Evolutionary conservation across 768 basidiomycete genomes (phyloP).

Genomic region (Hydnum rufescens): DNA sequence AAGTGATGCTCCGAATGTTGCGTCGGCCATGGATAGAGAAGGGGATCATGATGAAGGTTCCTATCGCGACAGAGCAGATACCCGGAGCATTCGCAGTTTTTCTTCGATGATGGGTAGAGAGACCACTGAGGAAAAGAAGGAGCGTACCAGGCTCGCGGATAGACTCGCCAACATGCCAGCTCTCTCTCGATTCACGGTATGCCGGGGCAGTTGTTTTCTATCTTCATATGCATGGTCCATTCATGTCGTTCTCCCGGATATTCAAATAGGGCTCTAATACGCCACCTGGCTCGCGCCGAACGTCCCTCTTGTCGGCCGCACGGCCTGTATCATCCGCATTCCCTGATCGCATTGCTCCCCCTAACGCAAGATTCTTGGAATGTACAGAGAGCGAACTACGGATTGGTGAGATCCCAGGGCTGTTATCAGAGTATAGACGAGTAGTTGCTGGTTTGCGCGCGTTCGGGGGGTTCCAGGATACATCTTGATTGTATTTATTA

Average conservation of each 20-base stretch:
- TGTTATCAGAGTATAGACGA: constrained; percentile 65
- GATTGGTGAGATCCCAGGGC: constrained; percentile 58
- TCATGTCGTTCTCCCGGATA: neutral
- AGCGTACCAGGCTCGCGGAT: constrained; percentile 60
- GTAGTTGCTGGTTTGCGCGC: constrained; percentile 48
- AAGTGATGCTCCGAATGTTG: constrained; percentile 9
- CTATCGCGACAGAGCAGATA: constrained; percentile 25
- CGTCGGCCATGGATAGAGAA: constrained; percentile 5
- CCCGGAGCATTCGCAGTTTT: constrained; percentile 68
- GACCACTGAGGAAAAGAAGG: constrained; percentile 15
- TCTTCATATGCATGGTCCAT: neutral
- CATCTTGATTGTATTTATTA: neutral
- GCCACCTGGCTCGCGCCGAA: constrained; percentile 22
- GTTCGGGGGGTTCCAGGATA: constrained; percentile 31
- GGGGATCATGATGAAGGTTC: constrained; percentile 22
- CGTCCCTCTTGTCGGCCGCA: constrained; percentile 6
- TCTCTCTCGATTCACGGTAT: constrained; percentile 19
- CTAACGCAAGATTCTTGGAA: constrained; percentile 49
- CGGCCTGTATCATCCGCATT: constrained; percentile 16
- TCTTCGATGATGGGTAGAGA: constrained; percentile 54
- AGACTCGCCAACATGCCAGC: constrained; percentile 61
- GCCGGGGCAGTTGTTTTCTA: neutral
- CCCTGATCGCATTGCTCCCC: constrained; percentile 32
- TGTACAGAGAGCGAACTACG: constrained; percentile 57
- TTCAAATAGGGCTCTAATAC: constrained; percentile 7